These are phyloP conservation scores for Hypholoma fasciculare DNA, from an alignment of 768 basidiomycete genomes.

Conservation along the genomic window DNA sequence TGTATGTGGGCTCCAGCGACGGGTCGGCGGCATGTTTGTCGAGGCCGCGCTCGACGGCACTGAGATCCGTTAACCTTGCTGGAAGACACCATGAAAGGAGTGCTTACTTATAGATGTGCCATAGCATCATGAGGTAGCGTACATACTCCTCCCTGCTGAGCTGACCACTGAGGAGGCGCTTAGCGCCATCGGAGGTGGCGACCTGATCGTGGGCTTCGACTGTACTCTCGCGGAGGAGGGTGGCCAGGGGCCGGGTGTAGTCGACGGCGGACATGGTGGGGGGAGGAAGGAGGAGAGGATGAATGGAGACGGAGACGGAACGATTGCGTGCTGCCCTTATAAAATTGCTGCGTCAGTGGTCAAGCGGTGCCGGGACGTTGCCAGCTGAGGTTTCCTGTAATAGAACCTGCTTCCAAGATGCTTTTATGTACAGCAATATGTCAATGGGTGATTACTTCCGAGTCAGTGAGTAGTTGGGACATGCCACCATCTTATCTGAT, in stretches of 20 bases:
- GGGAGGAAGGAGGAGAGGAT: constrained; percentile 7
- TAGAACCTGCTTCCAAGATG: not conserved
- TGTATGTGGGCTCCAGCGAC: constrained; percentile 66
- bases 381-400: constrained; percentile 1
- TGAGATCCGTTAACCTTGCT: constrained; percentile 19
- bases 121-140: constrained; percentile 73
- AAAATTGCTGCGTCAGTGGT: constrained; percentile 9
- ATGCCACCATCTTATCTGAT: constrained; percentile 22
- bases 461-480: not conserved
- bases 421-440: not conserved
- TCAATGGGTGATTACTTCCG: not conserved
- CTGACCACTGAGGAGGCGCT: constrained; percentile 55
- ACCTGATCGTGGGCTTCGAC: constrained; percentile 57
- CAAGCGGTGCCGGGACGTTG: constrained; percentile 8
- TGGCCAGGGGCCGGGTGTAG: constrained; percentile 42
- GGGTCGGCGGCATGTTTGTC: constrained; percentile 63
- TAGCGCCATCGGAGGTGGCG: constrained; percentile 57
- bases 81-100: constrained; percentile 1
- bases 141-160: constrained; percentile 66
- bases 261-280: constrained; percentile 29
- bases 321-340: constrained; percentile 14
- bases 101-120: constrained; percentile 76
- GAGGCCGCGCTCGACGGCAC: constrained; percentile 56
- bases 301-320: constrained; percentile 8
- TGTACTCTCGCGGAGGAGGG: constrained; percentile 47